Percentiles rank a stretch among this genome's conserved stretches.
phyloP scores from a whole-genome alignment of 768 basidiomycete species.

The Suillus discolor region DNA sequence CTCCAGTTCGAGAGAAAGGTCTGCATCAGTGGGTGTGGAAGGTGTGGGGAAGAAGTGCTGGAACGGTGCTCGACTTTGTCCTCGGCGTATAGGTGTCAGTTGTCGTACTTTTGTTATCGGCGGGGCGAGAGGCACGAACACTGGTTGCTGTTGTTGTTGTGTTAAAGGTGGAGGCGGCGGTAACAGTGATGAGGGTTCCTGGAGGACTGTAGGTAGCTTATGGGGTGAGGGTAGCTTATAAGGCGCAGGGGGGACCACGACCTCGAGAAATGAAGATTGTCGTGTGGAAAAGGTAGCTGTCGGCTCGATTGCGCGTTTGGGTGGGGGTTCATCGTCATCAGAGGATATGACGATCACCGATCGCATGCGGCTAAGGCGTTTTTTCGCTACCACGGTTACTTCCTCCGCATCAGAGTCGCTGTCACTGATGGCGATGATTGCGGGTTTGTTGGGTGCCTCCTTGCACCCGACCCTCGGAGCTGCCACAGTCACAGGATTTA shows the following conservation, averaged over 20 bases:
- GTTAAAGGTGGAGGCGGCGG: constrained; percentile 3
- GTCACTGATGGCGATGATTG: constrained; percentile 28
- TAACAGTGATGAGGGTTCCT: constrained; percentile 6
- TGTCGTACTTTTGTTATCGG: constrained; percentile 51
- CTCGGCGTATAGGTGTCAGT: constrained; percentile 67
- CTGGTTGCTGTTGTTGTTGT: constrained; percentile 6
- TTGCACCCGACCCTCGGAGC: constrained; percentile 12
- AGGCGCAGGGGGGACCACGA: constrained; percentile 42
- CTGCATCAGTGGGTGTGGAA: constrained; percentile 55
- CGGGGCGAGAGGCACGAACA: constrained; percentile 21
- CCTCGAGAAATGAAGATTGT: constrained; percentile 36
- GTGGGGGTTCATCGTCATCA: constrained; percentile 49
- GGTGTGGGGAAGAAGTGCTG: constrained; percentile 53
- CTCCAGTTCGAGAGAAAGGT: constrained; percentile 38
- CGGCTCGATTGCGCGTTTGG: constrained; percentile 12
- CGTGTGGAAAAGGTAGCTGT: constrained; percentile 9
- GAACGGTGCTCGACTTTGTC: constrained; percentile 35
- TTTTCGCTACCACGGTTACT: constrained; percentile 15
- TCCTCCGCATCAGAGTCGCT: constrained; percentile 32
- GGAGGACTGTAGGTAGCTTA: constrained; percentile 18
- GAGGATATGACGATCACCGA: constrained; percentile 41
- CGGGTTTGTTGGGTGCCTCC: constrained; percentile 1
- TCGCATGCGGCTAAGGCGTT: constrained; percentile 19
- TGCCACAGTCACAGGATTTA: constrained; percentile 29
- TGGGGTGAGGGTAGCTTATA: constrained; percentile 18